phyloP scores from a whole-genome alignment of 768 basidiomycete species.

The Psilocybe cubensis region DNA sequence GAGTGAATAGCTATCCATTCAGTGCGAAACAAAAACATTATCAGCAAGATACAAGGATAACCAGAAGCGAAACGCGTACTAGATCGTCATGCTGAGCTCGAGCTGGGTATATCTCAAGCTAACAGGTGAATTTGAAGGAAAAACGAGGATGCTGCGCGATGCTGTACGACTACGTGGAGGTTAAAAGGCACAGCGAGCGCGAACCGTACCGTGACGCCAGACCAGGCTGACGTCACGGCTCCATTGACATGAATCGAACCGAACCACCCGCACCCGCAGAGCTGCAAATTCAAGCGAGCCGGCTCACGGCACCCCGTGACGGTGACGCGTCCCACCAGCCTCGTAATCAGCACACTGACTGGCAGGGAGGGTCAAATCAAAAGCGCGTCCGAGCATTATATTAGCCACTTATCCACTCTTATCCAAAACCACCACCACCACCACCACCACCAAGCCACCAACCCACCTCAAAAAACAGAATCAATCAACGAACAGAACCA shows the following conservation, averaged over 20 bases:
- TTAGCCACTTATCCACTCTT: not conserved
- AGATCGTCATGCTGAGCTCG: slow-evolving; percentile 44
- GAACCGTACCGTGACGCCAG: slow-evolving; percentile 10
- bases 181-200: slow-evolving; percentile 7
- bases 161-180: slow-evolving; percentile 21
- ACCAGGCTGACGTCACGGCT: slow-evolving; percentile 21
- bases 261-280: slow-evolving; percentile 1
- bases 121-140: not conserved
- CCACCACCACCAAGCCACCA: too few species aligned
- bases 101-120: not conserved
- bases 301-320: slow-evolving; percentile 23
- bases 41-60: slow-evolving; percentile 18
- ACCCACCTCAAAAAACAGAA: too few species aligned
- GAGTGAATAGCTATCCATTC: slow-evolving; percentile 68
- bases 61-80: slow-evolving; percentile 32
- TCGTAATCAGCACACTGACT: slow-evolving; percentile 27
- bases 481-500: too few species aligned
- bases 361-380: too few species aligned
- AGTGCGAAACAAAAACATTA: slow-evolving; percentile 20
- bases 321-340: slow-evolving; percentile 25
- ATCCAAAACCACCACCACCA: too few species aligned
- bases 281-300: too few species aligned
- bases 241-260: slow-evolving; percentile 6
- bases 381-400: slow-evolving; percentile 17
- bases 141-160: slow-evolving; percentile 9